Evolutionary conservation across 1,284 basidiomycete species (phyloP).

Genomic region (Cryptococcus sp.): DNA sequence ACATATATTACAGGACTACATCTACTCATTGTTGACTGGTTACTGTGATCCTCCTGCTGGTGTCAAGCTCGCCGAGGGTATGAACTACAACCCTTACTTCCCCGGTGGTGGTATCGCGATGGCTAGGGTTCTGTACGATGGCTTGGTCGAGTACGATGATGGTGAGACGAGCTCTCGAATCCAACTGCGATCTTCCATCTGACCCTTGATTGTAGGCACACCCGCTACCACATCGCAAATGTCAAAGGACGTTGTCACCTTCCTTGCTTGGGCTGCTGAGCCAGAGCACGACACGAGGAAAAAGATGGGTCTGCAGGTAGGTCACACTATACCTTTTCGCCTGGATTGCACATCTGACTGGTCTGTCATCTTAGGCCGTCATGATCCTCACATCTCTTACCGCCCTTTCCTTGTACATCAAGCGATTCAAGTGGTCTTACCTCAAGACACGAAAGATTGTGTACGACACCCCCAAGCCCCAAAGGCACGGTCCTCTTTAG

Average conservation of each 20-base stretch:
- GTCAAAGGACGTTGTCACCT: slow-evolving; percentile 97
- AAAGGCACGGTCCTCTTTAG: slow-evolving; percentile 23
- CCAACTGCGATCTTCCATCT: neutral
- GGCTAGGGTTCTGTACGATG: slow-evolving; percentile 96
- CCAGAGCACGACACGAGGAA: slow-evolving; percentile 98
- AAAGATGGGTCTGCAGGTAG: slow-evolving; percentile 75
- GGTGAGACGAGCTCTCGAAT: slow-evolving; percentile 56
- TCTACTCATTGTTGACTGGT: slow-evolving; percentile 95
- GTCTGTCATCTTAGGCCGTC: slow-evolving; percentile 64
- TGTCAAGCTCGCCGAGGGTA: slow-evolving; percentile 91
- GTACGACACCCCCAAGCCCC: slow-evolving; percentile 56
- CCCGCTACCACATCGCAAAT: slow-evolving; percentile 98
- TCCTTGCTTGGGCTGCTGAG: slow-evolving; percentile 93
- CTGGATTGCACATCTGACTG: neutral
- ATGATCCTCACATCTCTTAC: slow-evolving; percentile 84
- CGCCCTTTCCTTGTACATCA: slow-evolving; percentile 81
- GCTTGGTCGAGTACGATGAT: slow-evolving; percentile 91
- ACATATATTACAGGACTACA: slow-evolving; percentile 72
- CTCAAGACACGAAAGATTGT: slow-evolving; percentile 89
- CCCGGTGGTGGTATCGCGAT: slow-evolving; percentile 97
- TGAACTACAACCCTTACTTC: slow-evolving; percentile 99
- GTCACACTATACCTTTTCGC: slow-evolving; percentile 12
- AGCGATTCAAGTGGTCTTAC: slow-evolving; percentile 90
- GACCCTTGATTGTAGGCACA: slow-evolving; percentile 63
- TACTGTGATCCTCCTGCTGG: slow-evolving; percentile 97